A percentile compares a stretch with the other conserved stretches of the same genome.
phyloP scores from a whole-genome alignment of 257 asterid species.

The Solanum verrucosum region DNA sequence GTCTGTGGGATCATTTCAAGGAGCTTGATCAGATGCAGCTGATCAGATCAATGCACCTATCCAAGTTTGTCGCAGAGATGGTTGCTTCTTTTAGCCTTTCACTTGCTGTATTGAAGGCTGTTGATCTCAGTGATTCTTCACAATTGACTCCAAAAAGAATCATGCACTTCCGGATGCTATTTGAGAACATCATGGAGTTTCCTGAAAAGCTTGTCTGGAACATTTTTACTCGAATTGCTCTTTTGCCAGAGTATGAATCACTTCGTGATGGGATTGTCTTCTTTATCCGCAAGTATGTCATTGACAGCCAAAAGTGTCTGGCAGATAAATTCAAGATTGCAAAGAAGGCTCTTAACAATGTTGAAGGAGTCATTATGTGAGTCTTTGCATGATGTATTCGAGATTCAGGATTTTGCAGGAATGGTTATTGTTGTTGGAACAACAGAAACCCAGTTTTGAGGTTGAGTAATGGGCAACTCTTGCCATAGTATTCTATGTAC shows the following conservation, averaged over 20 bases:
- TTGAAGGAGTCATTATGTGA: slow-evolving; percentile 57
- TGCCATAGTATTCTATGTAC: neutral
- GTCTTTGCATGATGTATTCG: neutral
- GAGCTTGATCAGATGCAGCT: slow-evolving; percentile 73
- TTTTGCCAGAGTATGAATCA: slow-evolving; percentile 55
- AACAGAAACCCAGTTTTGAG: neutral
- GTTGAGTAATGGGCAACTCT: neutral
- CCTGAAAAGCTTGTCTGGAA: slow-evolving; percentile 74
- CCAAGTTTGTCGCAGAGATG: slow-evolving; percentile 73
- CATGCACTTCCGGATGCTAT: slow-evolving; percentile 87
- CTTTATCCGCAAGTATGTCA: slow-evolving; percentile 57
- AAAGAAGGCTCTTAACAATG: slow-evolving; percentile 64
- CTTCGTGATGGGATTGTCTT: slow-evolving; percentile 64
- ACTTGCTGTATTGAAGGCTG: slow-evolving; percentile 64
- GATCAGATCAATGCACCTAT: slow-evolving; percentile 49
- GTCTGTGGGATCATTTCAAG: slow-evolving; percentile 95
- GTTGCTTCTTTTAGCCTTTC: slow-evolving; percentile 62
- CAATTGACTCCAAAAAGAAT: slow-evolving; percentile 55
- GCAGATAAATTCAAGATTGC: slow-evolving; percentile 53
- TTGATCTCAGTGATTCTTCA: slow-evolving; percentile 44
- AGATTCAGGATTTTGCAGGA: neutral
- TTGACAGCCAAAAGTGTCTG: slow-evolving; percentile 22
- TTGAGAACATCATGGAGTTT: slow-evolving; percentile 58
- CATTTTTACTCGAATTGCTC: slow-evolving; percentile 71
- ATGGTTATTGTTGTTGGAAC: neutral